phyloP scores from a whole-genome alignment of 2,329 filamentous ascomycete species.

The Sclerotiophoma versabilis region DNA sequence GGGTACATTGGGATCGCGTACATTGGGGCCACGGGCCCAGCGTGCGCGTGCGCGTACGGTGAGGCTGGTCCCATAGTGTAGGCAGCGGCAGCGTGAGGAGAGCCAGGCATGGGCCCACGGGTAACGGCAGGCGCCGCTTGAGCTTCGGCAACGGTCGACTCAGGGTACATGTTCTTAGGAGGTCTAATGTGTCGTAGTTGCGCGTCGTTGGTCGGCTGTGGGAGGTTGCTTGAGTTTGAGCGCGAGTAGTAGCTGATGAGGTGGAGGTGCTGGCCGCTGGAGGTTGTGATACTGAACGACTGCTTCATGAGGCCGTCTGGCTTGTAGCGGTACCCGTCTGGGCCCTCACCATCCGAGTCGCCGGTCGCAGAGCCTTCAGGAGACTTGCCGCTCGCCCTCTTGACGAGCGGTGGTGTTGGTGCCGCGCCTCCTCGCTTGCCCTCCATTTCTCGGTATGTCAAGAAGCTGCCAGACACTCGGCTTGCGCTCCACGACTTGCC shows the following conservation, averaged over 20 bases:
- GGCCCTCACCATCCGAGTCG: constrained; percentile 78
- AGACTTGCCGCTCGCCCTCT: constrained; percentile 68
- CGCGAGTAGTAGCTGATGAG: constrained; percentile 96
- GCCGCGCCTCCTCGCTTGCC: constrained; percentile 87
- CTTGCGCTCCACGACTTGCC: constrained; percentile 99
- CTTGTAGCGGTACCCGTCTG: constrained; percentile 63
- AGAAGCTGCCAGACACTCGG: constrained; percentile 93
- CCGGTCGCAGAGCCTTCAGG: constrained; percentile 82
- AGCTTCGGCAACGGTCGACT: constrained; percentile 88
- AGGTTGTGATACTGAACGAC: constrained; percentile 98
- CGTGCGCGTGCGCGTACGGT: constrained; percentile 55
- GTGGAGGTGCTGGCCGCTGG: constrained; percentile 87
- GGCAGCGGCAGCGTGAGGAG: constrained; percentile 61
- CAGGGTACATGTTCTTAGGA: constrained; percentile 94
- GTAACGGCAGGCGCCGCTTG: constrained; percentile 82
- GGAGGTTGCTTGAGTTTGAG: constrained; percentile 76
- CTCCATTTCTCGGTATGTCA: constrained; percentile 99
- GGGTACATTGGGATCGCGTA: constrained; percentile 51
- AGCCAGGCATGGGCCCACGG: constrained; percentile 70
- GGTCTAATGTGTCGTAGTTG: constrained; percentile 82
- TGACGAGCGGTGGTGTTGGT: constrained; percentile 52
- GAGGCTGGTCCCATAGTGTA: constrained; percentile 63
- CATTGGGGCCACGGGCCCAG: constrained; percentile 50
- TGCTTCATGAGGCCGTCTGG: constrained; percentile 98
- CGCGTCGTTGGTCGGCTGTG: constrained; percentile 83